Evolutionary conservation across 2,329 filamentous ascomycete species (phyloP).

Genomic region (Cladosporium austrohemisphaericum): DNA sequence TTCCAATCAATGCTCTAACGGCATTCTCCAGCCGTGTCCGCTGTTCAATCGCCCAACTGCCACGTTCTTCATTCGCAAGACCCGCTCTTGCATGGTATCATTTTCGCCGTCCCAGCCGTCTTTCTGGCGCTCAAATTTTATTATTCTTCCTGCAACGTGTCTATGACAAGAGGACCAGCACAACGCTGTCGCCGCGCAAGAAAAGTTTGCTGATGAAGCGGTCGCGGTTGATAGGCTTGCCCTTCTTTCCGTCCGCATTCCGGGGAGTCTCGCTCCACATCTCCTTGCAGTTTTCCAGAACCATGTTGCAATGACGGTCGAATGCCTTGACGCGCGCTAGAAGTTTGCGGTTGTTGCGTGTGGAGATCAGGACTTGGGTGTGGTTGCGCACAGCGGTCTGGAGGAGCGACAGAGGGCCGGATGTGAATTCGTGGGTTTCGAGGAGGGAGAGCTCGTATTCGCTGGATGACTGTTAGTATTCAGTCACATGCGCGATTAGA

Average conservation of each 20-base stretch:
- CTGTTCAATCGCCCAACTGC: too few relatives aligned
- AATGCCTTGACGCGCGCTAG: constrained; percentile 97
- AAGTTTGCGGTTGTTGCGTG: constrained; percentile 97
- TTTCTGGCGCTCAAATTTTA: not conserved
- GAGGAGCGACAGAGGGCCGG: constrained; percentile 83
- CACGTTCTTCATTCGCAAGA: constrained; percentile 4
- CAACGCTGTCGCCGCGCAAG: constrained; percentile 80
- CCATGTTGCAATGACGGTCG: constrained; percentile 99
- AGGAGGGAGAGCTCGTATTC: constrained; percentile 86
- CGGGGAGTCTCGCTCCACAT: constrained; percentile 98
- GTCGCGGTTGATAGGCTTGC: constrained; percentile 92
- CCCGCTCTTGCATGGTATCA: constrained; percentile 8
- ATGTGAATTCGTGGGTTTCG: constrained; percentile 75
- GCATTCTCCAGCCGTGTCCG: too few relatives aligned
- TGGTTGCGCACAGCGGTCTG: constrained; percentile 94
- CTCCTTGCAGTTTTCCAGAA: constrained; percentile 94
- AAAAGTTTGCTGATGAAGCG: constrained; percentile 99
- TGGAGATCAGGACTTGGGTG: constrained; percentile 93
- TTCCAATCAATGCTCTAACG: too few relatives aligned
- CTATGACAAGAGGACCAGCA: constrained; percentile 66
- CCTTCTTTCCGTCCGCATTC: constrained; percentile 80
- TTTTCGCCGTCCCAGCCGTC: not conserved
- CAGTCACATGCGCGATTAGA: too few relatives aligned
- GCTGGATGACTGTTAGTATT: constrained; percentile 45
- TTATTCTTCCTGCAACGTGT: not conserved